Conservation (phyloP, 1,284 basidiomycete genomes). For the Pseudomicrostroma phylloplanum region DNA sequence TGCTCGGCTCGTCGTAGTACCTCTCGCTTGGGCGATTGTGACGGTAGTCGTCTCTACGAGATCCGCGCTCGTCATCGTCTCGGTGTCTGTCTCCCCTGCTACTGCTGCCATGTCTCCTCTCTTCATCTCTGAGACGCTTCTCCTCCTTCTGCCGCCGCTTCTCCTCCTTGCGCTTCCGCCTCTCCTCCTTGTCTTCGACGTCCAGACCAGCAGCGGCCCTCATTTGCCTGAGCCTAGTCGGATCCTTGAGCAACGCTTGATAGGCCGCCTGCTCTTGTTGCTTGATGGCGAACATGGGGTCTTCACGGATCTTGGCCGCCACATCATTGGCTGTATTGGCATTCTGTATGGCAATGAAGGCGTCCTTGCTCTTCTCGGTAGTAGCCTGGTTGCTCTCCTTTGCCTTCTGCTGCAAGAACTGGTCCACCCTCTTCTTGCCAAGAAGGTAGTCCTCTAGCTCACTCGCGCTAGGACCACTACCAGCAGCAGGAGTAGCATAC, state of each 20-base stretch:
- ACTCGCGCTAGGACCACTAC: conserved; percentile 71
- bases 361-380: not conserved
- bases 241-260: conserved; percentile 81
- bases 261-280: conserved; percentile 92
- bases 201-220: conserved; percentile 61
- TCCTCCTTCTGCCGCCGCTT: conserved; percentile 57
- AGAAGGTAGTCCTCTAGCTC: conserved; percentile 93
- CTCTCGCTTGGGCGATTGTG: conserved; percentile 9
- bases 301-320: conserved; percentile 87
- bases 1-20: not conserved
- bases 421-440: conserved; percentile 97
- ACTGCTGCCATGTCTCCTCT: conserved; percentile 58
- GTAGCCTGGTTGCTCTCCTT: not conserved
- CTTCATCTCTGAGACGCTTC: conserved; percentile 57
- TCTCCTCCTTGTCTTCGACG: conserved; percentile 56
- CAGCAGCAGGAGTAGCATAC: conserved; percentile 89
- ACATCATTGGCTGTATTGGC: conserved; percentile 80
- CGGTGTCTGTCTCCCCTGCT: conserved; percentile 12
- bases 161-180: conserved; percentile 50
- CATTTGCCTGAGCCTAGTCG: conserved; percentile 64
- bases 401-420: conserved; percentile 60
- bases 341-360: conserved; percentile 27
- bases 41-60: conserved; percentile 8
- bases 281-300: conserved; percentile 91
- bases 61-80: conserved; percentile 1